Conservation (phyloP, 208 protist genomes). For the Trypanosoma avium region DNA sequence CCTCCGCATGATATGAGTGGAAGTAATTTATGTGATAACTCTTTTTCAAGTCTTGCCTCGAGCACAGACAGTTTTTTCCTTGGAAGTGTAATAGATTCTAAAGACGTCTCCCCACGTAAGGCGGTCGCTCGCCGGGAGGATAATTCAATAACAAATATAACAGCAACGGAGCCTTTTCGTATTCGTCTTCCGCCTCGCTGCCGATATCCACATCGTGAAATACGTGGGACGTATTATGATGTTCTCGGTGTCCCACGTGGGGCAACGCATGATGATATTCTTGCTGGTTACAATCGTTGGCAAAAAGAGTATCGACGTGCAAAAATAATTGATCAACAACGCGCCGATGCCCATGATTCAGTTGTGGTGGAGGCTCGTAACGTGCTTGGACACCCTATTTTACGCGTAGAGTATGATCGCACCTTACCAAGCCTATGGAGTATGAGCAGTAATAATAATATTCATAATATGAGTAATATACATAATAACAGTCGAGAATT, state of each 20-base stretch:
- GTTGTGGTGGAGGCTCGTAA: constrained; percentile 84
- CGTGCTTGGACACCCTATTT: constrained; percentile 58
- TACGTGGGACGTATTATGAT: constrained; percentile 85
- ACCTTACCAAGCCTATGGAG: constrained; percentile 28
- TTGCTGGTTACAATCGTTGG: constrained; percentile 64
- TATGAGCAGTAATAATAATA: background rate
- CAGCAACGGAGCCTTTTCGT: constrained; percentile 14
- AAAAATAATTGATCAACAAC: constrained; percentile 44
- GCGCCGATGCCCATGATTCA: constrained; percentile 62
- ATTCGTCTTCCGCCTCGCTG: constrained; percentile 74
- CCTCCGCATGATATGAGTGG: constrained; percentile 2
- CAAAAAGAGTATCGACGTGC: constrained; percentile 67
- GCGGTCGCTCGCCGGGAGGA: too few species aligned
- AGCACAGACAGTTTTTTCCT: constrained; percentile 15
- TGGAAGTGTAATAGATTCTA: background rate
- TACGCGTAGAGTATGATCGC: constrained; percentile 73
- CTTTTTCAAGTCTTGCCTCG: constrained; percentile 18
- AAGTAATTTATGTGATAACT: constrained; percentile 15
- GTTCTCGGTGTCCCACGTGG: constrained; percentile 52
- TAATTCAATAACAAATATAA: too few species aligned
- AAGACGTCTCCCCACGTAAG: constrained; percentile 9
- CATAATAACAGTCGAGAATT: too few species aligned
- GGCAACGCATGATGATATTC: constrained; percentile 47
- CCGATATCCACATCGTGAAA: constrained; percentile 70
- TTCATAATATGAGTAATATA: background rate